A percentile compares a stretch with the other conserved stretches of the same genome.
Conservation (phyloP, 1,139 yeast genomes). For the Diutina pseudorugosa region DNA sequence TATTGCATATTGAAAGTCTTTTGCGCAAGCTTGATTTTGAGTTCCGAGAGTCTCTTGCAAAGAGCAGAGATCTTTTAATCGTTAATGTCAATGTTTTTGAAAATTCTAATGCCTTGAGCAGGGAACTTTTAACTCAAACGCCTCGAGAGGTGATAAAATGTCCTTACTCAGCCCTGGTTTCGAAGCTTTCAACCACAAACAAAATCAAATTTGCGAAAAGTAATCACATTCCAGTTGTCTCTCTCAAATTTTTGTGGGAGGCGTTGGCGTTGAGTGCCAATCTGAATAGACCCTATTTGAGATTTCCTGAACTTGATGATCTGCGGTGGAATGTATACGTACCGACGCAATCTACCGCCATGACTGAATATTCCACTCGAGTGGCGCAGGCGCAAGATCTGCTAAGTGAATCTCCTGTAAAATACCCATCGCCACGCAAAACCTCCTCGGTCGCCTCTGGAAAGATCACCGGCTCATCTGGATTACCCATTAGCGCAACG, state of each 20-base stretch:
- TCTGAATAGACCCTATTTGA: neutral
- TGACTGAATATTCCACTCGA: neutral
- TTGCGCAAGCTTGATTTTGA: conserved; percentile 40
- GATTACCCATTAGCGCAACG: neutral
- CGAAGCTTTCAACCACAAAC: neutral
- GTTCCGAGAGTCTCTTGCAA: conserved; percentile 38
- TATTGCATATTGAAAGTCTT: conserved; percentile 60
- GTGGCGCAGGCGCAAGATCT: neutral
- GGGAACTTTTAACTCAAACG: neutral
- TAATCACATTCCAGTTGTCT: neutral
- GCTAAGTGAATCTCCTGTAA: neutral
- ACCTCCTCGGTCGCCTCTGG: neutral
- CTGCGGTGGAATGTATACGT: neutral
- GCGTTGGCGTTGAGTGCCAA: neutral
- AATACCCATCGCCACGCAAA: neutral
- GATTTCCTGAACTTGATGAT: neutral
- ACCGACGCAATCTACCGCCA: neutral
- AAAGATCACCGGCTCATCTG: neutral
- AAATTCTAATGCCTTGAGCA: conserved; percentile 4
- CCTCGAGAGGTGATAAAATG: neutral
- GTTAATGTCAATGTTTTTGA: conserved; percentile 46
- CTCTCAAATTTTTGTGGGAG: neutral
- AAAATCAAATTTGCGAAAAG: neutral
- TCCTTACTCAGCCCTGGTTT: conserved; percentile 1
- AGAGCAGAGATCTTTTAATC: conserved; percentile 49